Base-by-base conservation (phyloP, 768 basidiomycete species). In the Scleroderma bovista region DNA sequence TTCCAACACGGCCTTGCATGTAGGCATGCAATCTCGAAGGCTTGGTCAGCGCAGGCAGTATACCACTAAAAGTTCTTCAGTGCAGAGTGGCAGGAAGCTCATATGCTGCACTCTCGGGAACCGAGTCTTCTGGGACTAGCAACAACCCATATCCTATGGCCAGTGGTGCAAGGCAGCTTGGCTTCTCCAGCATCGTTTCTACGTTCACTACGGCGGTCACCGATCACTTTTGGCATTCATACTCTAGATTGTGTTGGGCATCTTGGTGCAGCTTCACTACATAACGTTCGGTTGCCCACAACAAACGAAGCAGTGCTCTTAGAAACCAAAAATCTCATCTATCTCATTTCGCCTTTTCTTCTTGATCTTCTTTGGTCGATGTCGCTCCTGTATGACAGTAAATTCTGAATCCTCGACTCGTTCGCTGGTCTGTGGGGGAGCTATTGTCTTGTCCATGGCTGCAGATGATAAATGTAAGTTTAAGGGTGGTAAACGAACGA, bases 291-390 rank as follows among this genome's bases (percentile, higher is more conserved):
- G n/a, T n/a, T n/a, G n/a, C n/a, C n/a, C n/a, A n/a, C n/a, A n/a
- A n/a, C n/a, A n/a, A n/a, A 29, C 9, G 26, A 9, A 29, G 26
- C 26, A 5, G 26, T 29, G 26, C 26, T 29, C 26, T n/a, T 51
- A 70, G 44, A 69, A 72, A 1, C 75, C 78, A 60, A 86, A 86
- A 19, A 86, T 85, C n/a, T 76, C 77, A 54, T 86, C 84, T 33
- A 86, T 86, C 58, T 84, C 84, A 55, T 86, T 75, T 47, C 57
- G 68, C 38, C 62, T 65, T 51, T 62, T 66, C 60, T 70, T 76
- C 53, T 66, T 72, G 55, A 69, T 72, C 51, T 65, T 70, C 54
- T 69, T 73, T 8, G 39, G 29, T 20, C 29, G 47, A 41, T 7
- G 29, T 26, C 38, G 8, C 33, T 53, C 11, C 49, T 36, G 16